These are phyloP conservation scores for Pelargonium nanum DNA, from an alignment of 345 rosid genomes.

Conservation along the genomic window DNA sequence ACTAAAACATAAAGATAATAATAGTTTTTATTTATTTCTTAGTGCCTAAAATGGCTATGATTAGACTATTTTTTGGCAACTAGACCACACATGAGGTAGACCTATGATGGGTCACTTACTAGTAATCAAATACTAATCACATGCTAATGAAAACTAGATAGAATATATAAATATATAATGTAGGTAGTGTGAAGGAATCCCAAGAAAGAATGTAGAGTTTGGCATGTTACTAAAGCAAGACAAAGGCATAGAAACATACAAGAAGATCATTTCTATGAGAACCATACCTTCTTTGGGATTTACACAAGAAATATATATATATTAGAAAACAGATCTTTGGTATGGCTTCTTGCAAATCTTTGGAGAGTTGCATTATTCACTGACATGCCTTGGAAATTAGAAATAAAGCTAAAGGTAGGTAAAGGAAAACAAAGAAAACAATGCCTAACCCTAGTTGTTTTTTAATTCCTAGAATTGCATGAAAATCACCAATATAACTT, in stretches of 20 bases:
- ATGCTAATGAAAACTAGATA: background rate
- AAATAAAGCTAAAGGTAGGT: slow-evolving; percentile 8
- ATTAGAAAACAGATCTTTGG: slow-evolving; percentile 18
- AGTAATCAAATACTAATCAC: background rate
- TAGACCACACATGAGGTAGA: slow-evolving; percentile 13
- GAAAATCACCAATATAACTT: slow-evolving; percentile 39
- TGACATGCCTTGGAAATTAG: slow-evolving; percentile 35
- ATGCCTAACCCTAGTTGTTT: background rate
- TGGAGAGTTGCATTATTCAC: slow-evolving; percentile 16
- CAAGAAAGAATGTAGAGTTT: slow-evolving; percentile 57
- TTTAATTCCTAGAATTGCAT: slow-evolving; percentile 25
- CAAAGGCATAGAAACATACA: slow-evolving; percentile 34
- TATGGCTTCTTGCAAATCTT: slow-evolving; percentile 1
- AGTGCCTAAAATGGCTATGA: slow-evolving; percentile 17
- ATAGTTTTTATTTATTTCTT: background rate
- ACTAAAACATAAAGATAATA: background rate
- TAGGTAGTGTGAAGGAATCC: slow-evolving; percentile 55
- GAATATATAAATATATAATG: slow-evolving; percentile 1
- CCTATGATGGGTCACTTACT: slow-evolving; percentile 10
- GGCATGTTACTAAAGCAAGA: slow-evolving; percentile 82
- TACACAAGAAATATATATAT: slow-evolving; percentile 15
- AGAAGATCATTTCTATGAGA: slow-evolving; percentile 31
- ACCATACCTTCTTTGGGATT: slow-evolving; percentile 31
- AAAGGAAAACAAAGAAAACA: background rate
- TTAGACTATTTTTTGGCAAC: slow-evolving; percentile 15